phyloP scores from a whole-genome alignment of 108 stramenopile species.

The Stephanodiscus minutulus region DNA sequence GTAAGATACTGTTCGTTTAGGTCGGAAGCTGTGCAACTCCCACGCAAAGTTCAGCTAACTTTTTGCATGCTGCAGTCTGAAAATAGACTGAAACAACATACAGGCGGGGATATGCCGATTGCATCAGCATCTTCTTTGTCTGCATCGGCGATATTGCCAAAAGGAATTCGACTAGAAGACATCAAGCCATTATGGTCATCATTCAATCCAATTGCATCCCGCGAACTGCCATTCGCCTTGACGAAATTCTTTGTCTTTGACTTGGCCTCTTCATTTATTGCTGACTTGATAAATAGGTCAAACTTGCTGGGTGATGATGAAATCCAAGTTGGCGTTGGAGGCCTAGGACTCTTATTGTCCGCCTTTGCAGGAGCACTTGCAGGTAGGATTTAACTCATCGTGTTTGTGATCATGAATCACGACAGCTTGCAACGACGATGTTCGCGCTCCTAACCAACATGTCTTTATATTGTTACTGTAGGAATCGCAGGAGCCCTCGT shows the following conservation, averaged over 20 bases:
- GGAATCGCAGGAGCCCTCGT: conserved; percentile 80
- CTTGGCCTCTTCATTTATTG: conserved; percentile 58
- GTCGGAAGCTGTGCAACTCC: background rate
- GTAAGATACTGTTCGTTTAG: conserved; percentile 12
- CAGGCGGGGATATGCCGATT: background rate
- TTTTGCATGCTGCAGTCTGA: conserved; percentile 19
- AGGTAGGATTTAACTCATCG: conserved; percentile 19
- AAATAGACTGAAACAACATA: conserved; percentile 32
- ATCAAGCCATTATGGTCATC: conserved; percentile 75
- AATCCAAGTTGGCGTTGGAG: conserved; percentile 82
- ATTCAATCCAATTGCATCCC: conserved; percentile 73
- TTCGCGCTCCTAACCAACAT: background rate
- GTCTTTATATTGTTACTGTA: background rate
- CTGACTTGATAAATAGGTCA: conserved; percentile 62
- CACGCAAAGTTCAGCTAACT: background rate
- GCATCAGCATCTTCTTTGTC: conserved; percentile 5
- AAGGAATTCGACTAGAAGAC: conserved; percentile 35
- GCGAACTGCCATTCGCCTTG: conserved; percentile 89
- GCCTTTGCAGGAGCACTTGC: conserved; percentile 81
- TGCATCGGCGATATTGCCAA: background rate
- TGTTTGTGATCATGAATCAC: background rate
- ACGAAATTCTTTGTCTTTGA: conserved; percentile 88
- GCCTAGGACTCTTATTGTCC: conserved; percentile 68
- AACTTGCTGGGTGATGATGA: conserved; percentile 52
- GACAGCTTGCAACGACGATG: background rate